Evolutionary conservation across 805 yeast genomes (phyloP), one percentile per base, ranked within the genome.

Genomic region (Lipomyces spencermartinsiae): DNA sequence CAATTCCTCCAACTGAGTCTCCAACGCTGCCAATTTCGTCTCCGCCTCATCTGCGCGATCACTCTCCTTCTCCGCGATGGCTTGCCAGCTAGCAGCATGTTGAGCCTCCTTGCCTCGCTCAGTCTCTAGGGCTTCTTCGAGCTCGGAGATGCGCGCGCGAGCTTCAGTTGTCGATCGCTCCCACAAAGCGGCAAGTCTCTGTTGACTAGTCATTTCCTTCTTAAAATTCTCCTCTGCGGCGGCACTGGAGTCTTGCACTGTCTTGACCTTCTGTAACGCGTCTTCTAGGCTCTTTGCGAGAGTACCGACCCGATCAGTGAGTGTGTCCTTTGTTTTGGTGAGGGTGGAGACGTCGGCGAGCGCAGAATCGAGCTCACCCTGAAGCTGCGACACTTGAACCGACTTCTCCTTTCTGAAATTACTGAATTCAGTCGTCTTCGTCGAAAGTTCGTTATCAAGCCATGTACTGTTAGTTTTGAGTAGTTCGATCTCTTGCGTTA

Each of bases 151-250:
- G 65, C 93, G 81, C 1, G 78, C 77, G 58, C 81, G 79, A 25
- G 87, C 81, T 62, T 88, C 89, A 2, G 81, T 80, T 6, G 86
- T 82, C 0, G 87, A 78, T 61, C 82, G 84, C 61, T 88, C 87
- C 64, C 89, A 80, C 19, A 90, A 78, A 56, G 84, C 86, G 4
- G 86, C 80, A 51, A 88, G 77, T 61, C 90, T 86, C 61, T 88
- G 88, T 76, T 89, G 91, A 58, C 86, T 78, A 1, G 85, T 76
- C 78, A 88, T 83, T 74, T 89, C 93, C 39, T 83, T 83, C 22
- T 83, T 71, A 73, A 86, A 87, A 49, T 83, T 85, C 46, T 83
- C 85, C 70, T 86, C 83, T 51, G 82, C 82, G 1, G 76, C 66
- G 0, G 82, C 76, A 12, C 79, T 70, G 34, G 82, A 79, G 70